These are phyloP conservation scores for Talaromyces islandicus DNA, from an alignment of 2,329 filamentous ascomycete genomes.

Conservation along the genomic window DNA sequence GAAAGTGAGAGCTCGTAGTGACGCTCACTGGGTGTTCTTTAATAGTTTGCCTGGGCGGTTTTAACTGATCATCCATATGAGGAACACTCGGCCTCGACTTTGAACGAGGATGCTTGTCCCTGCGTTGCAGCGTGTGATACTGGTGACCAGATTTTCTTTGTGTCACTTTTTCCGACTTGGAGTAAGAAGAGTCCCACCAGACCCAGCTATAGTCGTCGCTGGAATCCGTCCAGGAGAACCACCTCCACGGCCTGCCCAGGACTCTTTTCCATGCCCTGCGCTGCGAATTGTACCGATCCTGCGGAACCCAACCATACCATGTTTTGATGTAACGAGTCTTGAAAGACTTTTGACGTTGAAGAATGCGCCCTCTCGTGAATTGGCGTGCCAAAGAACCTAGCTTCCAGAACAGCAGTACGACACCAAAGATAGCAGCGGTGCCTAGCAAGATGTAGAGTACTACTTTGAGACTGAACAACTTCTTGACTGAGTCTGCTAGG, in stretches of 20 bases:
- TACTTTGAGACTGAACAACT: slow-evolving; percentile 22
- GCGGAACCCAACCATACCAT: slow-evolving; percentile 38
- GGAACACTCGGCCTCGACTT: neutral
- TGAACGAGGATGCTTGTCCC: neutral
- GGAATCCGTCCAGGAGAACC: slow-evolving; percentile 29
- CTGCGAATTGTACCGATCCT: slow-evolving; percentile 24
- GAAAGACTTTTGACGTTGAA: slow-evolving; percentile 24
- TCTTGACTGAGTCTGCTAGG: neutral
- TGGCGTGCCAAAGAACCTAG: slow-evolving; percentile 29
- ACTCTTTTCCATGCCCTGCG: slow-evolving; percentile 18
- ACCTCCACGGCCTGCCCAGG: slow-evolving; percentile 18
- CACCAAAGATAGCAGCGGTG: slow-evolving; percentile 31
- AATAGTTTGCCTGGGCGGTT: neutral
- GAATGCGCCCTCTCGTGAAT: slow-evolving; percentile 28
- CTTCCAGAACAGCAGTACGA: slow-evolving; percentile 35
- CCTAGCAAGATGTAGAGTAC: slow-evolving; percentile 30
- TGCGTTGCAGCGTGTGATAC: neutral
- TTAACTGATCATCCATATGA: neutral
- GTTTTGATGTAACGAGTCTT: slow-evolving; percentile 32
- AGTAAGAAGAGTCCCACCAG: slow-evolving; percentile 34
- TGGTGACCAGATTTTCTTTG: neutral
- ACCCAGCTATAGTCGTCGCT: slow-evolving; percentile 32
- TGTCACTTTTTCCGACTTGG: neutral
- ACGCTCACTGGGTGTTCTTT: neutral
- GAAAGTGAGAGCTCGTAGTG: neutral